A percentile compares a stretch with the other conserved stretches of the same genome.
phyloP scores from a whole-genome alignment of 78 protist genomes.

The Acrasis kona region DNA sequence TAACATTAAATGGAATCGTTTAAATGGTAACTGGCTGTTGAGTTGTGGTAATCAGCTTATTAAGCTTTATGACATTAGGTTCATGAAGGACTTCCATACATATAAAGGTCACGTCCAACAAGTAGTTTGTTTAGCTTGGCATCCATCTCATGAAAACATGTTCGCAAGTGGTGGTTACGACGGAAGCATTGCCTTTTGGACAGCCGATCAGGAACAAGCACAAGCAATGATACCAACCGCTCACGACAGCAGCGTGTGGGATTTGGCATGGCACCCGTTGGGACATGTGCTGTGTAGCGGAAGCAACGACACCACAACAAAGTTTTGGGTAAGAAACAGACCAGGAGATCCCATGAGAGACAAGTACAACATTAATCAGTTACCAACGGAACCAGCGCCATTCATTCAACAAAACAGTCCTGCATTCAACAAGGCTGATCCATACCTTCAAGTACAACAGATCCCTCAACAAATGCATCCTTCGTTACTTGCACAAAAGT shows the following conservation, averaged over 20 bases:
- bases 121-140: slow-evolving; percentile 60
- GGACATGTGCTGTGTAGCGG: slow-evolving; percentile 77
- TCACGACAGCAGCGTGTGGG: slow-evolving; percentile 67
- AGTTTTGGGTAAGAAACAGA: slow-evolving; percentile 66
- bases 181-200: slow-evolving; percentile 75
- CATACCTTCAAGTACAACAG: too few relatives aligned
- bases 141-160: slow-evolving; percentile 69
- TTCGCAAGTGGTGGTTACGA: slow-evolving; percentile 72
- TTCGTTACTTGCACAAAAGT: too few relatives aligned
- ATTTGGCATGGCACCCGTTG: slow-evolving; percentile 87
- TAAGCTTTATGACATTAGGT: slow-evolving; percentile 74
- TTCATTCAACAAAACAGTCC: too few relatives aligned
- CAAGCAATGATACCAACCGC: slow-evolving; percentile 20
- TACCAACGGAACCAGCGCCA: too few relatives aligned
- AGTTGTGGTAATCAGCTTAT: slow-evolving; percentile 63
- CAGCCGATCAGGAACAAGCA: slow-evolving; percentile 25
- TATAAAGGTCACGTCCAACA: slow-evolving; percentile 71
- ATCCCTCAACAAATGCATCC: too few relatives aligned
- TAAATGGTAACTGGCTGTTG: slow-evolving; percentile 79
- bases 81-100: slow-evolving; percentile 58
- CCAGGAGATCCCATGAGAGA: slow-evolving; percentile 8
- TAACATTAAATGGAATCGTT: slow-evolving; percentile 47
- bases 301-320: slow-evolving; percentile 59
- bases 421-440: too few relatives aligned
- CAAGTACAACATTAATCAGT: background rate